These are phyloP conservation scores for Aurantiochytrium sp. DNA, from an alignment of 108 stramenopile species.

Conservation along the genomic window DNA sequence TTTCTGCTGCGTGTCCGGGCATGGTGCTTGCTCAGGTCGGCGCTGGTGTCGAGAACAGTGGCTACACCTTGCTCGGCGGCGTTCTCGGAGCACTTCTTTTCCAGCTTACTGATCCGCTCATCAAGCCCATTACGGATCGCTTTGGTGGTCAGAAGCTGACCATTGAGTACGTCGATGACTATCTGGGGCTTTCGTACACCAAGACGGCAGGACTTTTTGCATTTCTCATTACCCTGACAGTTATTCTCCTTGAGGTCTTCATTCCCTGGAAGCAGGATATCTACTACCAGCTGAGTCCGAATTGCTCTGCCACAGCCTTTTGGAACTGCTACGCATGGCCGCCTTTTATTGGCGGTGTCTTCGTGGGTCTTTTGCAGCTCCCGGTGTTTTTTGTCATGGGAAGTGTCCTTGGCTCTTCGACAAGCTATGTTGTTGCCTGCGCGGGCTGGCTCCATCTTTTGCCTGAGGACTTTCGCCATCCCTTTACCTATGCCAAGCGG, in stretches of 20 bases:
- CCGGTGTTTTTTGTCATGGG: neutral
- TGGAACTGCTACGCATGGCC: slow-evolving; percentile 4
- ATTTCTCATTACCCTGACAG: neutral
- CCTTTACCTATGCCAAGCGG: neutral
- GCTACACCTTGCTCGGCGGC: neutral
- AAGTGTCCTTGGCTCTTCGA: neutral
- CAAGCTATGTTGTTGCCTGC: neutral
- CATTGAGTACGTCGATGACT: neutral
- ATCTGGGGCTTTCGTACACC: neutral
- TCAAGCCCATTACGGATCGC: neutral
- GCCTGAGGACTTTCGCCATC: neutral
- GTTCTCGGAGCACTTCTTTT: neutral
- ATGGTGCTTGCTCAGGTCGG: neutral
- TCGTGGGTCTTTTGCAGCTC: neutral
- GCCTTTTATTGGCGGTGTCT: neutral
- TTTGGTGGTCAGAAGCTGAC: neutral
- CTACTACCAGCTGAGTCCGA: neutral
- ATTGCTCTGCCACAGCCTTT: neutral
- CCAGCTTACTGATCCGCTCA: neutral
- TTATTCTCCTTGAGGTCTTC: neutral
- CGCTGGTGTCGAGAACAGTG: neutral
- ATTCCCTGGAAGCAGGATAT: neutral
- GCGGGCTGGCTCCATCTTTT: too few species aligned
- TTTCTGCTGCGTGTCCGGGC: neutral
- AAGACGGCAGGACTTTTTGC: neutral